A percentile compares a stretch with the other conserved stretches of the same genome.
Evolutionary conservation across 2,329 filamentous ascomycete genomes (phyloP).

Genomic region (Helotiales sp.): DNA sequence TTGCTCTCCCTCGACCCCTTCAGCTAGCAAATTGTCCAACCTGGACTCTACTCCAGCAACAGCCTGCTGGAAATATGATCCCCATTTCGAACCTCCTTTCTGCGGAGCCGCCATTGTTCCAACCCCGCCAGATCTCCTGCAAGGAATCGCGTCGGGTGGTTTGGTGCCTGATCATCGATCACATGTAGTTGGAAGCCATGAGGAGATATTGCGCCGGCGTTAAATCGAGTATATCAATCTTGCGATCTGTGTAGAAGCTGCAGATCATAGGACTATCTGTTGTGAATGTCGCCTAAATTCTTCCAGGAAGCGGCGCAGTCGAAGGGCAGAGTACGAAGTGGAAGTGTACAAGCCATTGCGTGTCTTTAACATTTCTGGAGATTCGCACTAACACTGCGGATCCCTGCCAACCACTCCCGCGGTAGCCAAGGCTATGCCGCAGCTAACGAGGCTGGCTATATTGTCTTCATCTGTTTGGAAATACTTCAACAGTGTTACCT

Average conservation of each 20-base stretch:
- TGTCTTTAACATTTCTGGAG: constrained; percentile 19
- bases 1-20: constrained; percentile 58
- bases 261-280: background rate
- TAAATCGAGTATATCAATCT: background rate
- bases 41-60: constrained; percentile 92
- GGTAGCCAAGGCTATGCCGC: constrained; percentile 9
- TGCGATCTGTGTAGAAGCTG: background rate
- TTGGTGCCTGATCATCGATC: constrained; percentile 24
- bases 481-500: no score
- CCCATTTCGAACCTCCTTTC: constrained; percentile 65
- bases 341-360: constrained; percentile 8
- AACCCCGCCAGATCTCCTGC: constrained; percentile 14
- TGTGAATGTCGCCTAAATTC: background rate
- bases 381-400: constrained; percentile 4
- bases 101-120: constrained; percentile 32
- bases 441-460: background rate
- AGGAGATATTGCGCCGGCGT: background rate
- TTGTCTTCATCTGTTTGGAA: no score
- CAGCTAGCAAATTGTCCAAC: constrained; percentile 86
- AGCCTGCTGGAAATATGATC: constrained; percentile 80
- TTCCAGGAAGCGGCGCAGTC: constrained; percentile 4
- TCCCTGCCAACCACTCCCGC: constrained; percentile 11
- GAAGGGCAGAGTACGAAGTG: constrained; percentile 5
- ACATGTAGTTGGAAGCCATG: constrained; percentile 14
- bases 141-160: constrained; percentile 18